phyloP scores from a whole-genome alignment of 306 rosid species.

The Casuarina glauca region DNA sequence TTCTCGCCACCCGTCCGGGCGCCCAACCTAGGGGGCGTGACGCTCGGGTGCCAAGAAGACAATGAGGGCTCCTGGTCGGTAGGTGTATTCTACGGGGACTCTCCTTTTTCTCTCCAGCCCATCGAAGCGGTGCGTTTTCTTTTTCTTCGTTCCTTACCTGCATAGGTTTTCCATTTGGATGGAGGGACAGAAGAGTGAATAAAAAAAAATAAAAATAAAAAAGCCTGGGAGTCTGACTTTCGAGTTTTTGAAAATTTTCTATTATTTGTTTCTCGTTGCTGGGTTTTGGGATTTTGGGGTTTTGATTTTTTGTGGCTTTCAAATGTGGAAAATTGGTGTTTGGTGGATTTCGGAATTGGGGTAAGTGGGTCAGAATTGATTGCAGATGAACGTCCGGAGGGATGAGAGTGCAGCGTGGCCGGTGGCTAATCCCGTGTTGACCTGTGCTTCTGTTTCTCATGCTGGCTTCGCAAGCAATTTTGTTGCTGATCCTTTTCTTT shows the following conservation, averaged over 20 bases:
- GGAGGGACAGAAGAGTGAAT: background rate
- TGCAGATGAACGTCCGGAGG: conserved; percentile 70
- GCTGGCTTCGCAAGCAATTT: conserved; percentile 94
- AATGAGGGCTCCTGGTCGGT: conserved; percentile 99
- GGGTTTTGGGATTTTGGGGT: background rate
- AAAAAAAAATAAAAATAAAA: background rate
- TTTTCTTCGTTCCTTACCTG: background rate
- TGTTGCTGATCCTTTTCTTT: conserved; percentile 97
- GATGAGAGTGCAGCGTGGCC: conserved; percentile 91
- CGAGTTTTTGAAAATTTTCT: background rate
- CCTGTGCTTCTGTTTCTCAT: conserved; percentile 90
- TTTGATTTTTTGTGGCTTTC: background rate
- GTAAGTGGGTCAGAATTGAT: conserved; percentile 24
- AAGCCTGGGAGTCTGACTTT: background rate
- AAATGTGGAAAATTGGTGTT: background rate
- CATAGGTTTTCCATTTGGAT: background rate
- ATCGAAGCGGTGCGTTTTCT: conserved; percentile 66
- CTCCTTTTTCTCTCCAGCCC: conserved; percentile 87
- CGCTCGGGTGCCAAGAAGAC: conserved; percentile 78
- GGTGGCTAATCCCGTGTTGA: conserved; percentile 88
- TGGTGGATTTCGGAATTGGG: conserved; percentile 18
- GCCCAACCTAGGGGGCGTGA: conserved; percentile 10
- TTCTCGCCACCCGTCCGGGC: conserved; percentile 66
- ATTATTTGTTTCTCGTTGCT: background rate
- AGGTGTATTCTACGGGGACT: conserved; percentile 85